Base-by-base conservation (phyloP, 116 monocot species). In the Trichopus zeylanicus region DNA sequence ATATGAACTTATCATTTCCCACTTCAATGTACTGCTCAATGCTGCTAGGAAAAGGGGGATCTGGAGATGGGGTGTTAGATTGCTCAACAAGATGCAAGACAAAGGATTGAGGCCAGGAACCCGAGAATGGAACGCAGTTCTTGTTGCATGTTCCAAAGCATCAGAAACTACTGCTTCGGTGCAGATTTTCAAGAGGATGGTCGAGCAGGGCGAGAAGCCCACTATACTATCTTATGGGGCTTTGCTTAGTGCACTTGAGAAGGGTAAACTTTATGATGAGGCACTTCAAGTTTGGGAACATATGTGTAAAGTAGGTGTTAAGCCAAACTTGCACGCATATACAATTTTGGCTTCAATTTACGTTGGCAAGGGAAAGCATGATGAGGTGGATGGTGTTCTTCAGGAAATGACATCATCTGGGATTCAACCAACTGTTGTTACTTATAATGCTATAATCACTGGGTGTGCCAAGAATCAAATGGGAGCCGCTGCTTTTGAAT, bases 251-350 rank as follows among this genome's bases (percentile, higher is more conserved):
- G 87, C 91, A 34, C 75, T 97, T 51, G 87, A 91, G 72, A 97
- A 97, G 63, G 97, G 81, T 0, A 78, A 81, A 70, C 77, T 97
- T 11, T 97, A 97, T 53, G 91, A 97, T n/a, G 91, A 97, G 62
- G 91, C 97, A 7, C 46, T 87, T 7, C 63, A 48, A 23, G 97
- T 87, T 5, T 97, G 97, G 97, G 84, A 84, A 15, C 86, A 91
- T 64, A 97, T 97, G 97, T 65, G 59, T 51, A 97, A 87, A 66
- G 75, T 91, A 3, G 91, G 84, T 35, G 51, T 87, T 9, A 70
- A 69, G 53, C 97, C 97, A 19, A 97, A 97, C 60, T 51, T 78
- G 24, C 47, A 97, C 64, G 87, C 84, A 42, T 97, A 91, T 69
- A 97, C 97, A 1, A 91, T 91, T 31, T 57, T 97, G 76, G 78